Conservation (phyloP, 2,329 filamentous ascomycete genomes). For the Beauveria brongniartii region DNA sequence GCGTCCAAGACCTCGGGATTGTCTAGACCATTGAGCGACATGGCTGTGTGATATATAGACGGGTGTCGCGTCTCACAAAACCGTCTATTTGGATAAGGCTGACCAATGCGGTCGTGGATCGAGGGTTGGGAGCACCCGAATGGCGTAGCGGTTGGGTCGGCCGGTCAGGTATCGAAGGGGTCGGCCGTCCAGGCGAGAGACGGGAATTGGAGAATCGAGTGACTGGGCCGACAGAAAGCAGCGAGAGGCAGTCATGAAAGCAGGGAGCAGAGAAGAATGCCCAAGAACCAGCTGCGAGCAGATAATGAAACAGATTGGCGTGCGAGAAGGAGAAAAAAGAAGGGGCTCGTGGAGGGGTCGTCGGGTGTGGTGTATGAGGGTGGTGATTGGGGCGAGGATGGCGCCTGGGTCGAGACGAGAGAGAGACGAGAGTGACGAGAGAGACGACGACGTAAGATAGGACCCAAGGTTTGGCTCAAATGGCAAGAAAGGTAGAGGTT, state of each 20-base stretch:
- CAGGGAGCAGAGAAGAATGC: neutral
- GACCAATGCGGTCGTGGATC: slow-evolving; percentile 3
- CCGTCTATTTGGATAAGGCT: neutral
- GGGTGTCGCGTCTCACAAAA: neutral
- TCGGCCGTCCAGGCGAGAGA: slow-evolving; percentile 1
- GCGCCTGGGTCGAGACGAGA: no score
- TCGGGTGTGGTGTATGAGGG: neutral
- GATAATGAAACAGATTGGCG: neutral
- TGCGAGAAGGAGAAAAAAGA: slow-evolving; percentile 3
- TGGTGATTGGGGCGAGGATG: neutral
- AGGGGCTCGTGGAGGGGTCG: slow-evolving; percentile 11
- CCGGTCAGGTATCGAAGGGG: neutral
- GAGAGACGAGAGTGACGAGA: neutral
- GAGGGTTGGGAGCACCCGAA: neutral
- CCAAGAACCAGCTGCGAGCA: slow-evolving; percentile 4
- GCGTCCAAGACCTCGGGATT: slow-evolving; percentile 72
- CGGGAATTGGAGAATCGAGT: neutral
- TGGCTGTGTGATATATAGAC: slow-evolving; percentile 27
- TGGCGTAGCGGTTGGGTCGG: neutral
- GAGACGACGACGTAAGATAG: neutral
- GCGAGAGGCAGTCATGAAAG: neutral
- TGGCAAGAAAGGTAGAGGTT: neutral
- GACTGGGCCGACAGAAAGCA: neutral
- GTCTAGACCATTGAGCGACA: slow-evolving; percentile 97
- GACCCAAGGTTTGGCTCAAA: neutral